Evolutionary conservation across 352 stramenopile species (phyloP).

Genomic region (Phytopythium aichiense): DNA sequence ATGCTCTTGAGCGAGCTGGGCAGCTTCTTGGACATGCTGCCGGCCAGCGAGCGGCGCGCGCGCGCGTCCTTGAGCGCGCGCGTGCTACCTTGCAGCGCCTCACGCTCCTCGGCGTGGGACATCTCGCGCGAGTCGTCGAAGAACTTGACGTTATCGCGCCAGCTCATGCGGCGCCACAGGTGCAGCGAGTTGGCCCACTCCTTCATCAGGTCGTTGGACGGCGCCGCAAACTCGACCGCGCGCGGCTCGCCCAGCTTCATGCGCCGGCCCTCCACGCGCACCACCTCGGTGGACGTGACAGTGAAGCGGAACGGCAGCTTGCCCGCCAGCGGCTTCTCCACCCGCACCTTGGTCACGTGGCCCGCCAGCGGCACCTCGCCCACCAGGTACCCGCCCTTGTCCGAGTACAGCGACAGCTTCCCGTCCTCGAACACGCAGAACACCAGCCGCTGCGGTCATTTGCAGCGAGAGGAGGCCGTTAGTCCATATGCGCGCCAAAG

Average conservation of each 20-base stretch:
- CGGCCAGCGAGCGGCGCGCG: constrained; percentile 24
- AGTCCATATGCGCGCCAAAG: not conserved
- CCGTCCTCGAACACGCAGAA: constrained; percentile 81
- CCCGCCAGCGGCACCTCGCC: constrained; percentile 61
- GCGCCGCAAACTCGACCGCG: constrained; percentile 64
- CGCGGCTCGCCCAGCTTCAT: constrained; percentile 73
- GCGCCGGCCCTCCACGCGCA: constrained; percentile 69
- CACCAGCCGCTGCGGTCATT: constrained; percentile 34
- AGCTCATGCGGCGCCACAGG: constrained; percentile 84
- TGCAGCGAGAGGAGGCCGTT: not conserved
- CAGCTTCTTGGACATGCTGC: constrained; percentile 34
- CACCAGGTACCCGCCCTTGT: constrained; percentile 66
- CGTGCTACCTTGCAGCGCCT: constrained; percentile 50
- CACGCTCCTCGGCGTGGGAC: constrained; percentile 52
- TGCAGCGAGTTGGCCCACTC: constrained; percentile 83
- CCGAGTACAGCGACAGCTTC: constrained; percentile 64
- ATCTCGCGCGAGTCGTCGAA: constrained; percentile 56
- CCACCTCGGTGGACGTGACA: constrained; percentile 57
- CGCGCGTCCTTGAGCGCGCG: constrained; percentile 54
- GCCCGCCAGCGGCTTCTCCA: constrained; percentile 52
- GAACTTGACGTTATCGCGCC: constrained; percentile 86
- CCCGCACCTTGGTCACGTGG: constrained; percentile 71
- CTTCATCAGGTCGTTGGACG: constrained; percentile 77
- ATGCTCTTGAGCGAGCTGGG: constrained; percentile 56
- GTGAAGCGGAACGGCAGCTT: constrained; percentile 78